Conservation (phyloP, 495 filamentous ascomycete genomes). For the Rusavskia elegans region DNA sequence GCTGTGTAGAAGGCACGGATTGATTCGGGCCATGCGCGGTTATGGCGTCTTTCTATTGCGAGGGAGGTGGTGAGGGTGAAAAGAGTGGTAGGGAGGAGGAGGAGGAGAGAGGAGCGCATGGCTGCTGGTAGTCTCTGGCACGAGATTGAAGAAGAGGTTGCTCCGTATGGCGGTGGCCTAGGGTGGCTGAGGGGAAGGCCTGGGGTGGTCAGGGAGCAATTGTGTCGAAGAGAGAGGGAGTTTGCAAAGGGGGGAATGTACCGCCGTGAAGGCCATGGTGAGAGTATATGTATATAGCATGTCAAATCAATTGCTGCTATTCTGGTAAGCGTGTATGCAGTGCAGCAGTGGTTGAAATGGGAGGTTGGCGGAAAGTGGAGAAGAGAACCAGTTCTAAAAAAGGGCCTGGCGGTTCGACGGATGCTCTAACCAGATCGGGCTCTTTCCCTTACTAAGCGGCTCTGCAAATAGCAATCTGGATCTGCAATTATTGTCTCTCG, state of each 20-base stretch:
- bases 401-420: neutral
- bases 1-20: conserved; percentile 3
- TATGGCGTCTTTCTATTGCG: conserved; percentile 4
- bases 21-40: neutral
- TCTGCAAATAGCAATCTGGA: too few relatives aligned
- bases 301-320: neutral
- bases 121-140: neutral
- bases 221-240: neutral
- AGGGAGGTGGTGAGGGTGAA: neutral
- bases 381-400: neutral
- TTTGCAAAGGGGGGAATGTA: neutral
- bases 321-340: neutral
- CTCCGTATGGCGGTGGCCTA: neutral
- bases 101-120: neutral
- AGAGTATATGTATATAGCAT: neutral
- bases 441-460: too few relatives aligned
- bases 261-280: neutral
- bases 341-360: neutral
- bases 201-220: neutral
- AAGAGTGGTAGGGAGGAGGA: neutral
- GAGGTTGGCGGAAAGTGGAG: neutral
- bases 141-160: neutral
- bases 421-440: neutral
- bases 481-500: too few relatives aligned
- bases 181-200: neutral